Percentiles rank a stretch among this genome's conserved stretches.
Conservation (phyloP, 75 land plant species). For the Larix kaempferi region DNA sequence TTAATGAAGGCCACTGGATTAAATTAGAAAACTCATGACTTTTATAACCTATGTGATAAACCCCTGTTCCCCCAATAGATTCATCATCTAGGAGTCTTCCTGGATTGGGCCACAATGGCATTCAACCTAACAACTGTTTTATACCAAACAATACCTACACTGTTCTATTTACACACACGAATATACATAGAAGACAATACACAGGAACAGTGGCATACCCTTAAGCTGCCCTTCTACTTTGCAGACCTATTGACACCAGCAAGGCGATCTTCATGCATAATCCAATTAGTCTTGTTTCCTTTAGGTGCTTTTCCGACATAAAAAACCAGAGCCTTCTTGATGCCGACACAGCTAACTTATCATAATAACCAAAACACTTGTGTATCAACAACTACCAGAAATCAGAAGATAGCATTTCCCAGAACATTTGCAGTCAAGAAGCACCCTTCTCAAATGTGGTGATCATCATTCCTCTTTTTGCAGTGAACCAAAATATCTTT, state of each 20-base stretch:
- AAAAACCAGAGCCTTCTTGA: slow-evolving; percentile 16
- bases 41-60: too few relatives aligned
- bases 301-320: slow-evolving; percentile 15
- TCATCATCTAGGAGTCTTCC: not conserved
- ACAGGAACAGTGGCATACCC: not conserved
- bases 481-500: not conserved
- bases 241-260: slow-evolving; percentile 1
- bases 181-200: not conserved
- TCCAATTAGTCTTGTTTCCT: slow-evolving; percentile 16
- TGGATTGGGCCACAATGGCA: not conserved
- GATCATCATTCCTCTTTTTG: not conserved
- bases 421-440: too few relatives aligned
- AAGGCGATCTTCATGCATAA: slow-evolving; percentile 15
- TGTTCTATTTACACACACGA: too few relatives aligned
- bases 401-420: too few relatives aligned
- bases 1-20: too few relatives aligned
- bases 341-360: too few relatives aligned
- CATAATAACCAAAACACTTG: too few relatives aligned
- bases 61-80: too few relatives aligned
- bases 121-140: not conserved
- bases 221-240: slow-evolving; percentile 6
- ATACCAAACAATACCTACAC: not conserved
- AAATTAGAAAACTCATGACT: too few relatives aligned
- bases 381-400: too few relatives aligned
- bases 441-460: too few relatives aligned